Base-by-base conservation (phyloP, 2,329 filamentous ascomycete genomes). In the Talaromyces sp. region DNA sequence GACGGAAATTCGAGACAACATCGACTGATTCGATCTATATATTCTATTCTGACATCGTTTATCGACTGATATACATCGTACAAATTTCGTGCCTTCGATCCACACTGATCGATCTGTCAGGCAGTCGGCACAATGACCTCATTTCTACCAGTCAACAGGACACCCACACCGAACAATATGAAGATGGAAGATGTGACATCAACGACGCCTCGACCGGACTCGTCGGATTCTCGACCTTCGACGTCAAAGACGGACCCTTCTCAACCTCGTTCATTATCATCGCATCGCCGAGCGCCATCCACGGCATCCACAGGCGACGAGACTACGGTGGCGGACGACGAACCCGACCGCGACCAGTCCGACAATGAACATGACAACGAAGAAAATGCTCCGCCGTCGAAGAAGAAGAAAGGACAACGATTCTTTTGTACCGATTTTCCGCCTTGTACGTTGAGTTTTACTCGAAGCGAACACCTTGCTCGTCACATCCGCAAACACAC, bases 401-500 rank as follows among this genome's bases (percentile, higher is more conserved):
- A 96, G 81, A 98, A 97, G 85, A 97, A 97, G 81, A 97, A 97
- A 78, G 92, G 93, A 0, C 93, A 97, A 77, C 88, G 92, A 54
- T 99, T 99, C 78, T 97, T 94, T 78, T 99, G 95, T 80, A 96
- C 91, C 3, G 93, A 97, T 36, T 98, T 92, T 72, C 94, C 94
- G 29, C 93, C 93, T 3, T 99, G 95, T 78, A 93, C 90, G 73
- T 78, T 99, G 65, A 97, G 93, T 78, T 99, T 99, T 75, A 98
- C 95, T 0, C 85, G 95, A 68, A 98, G 94, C 74, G 95, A 99
- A 76, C 95, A 99, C 81, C 79, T 99, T 67, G 94, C 94, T 17
- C 87, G 95, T 61, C 95, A 99, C 74, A 98, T 99, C 71, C 88
- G 93, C 89, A 98, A 98, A 86, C 95, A 99, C 74, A 99, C 95